phyloP scores from a whole-genome alignment of 73 alveolate species.

The Paramecium caudatum region DNA sequence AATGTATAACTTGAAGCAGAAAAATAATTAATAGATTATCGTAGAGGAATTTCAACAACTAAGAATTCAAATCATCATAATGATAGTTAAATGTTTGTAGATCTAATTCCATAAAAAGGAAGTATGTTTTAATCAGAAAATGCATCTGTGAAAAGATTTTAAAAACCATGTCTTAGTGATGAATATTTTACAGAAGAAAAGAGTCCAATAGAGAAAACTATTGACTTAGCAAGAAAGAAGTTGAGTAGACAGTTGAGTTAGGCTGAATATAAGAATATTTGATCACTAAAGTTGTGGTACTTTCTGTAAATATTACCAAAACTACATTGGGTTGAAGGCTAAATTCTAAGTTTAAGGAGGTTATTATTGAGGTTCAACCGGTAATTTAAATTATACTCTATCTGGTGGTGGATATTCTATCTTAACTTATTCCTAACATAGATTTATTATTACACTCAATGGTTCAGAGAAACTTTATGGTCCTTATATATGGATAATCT shows the following conservation, averaged over 20 bases:
- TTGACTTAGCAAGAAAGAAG: constrained; percentile 40
- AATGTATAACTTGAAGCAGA: constrained; percentile 35
- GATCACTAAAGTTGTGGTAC: constrained; percentile 26
- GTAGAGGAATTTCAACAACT: not conserved
- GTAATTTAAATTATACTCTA: not conserved
- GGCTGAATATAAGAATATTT: constrained; percentile 27
- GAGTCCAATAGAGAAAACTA: constrained; percentile 39
- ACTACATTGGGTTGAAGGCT: constrained; percentile 35
- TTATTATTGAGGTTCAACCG: not conserved
- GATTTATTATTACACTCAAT: not conserved
- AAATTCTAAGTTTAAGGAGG: constrained; percentile 18
- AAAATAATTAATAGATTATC: constrained; percentile 27
- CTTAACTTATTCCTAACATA: not conserved
- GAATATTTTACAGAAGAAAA: not conserved
- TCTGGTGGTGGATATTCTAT: not conserved
- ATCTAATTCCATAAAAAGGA: not conserved
- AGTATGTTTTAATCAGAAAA: not conserved
- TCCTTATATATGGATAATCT: constrained; percentile 48
- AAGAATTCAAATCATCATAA: not conserved
- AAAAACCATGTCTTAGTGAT: not conserved
- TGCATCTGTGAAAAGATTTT: not conserved
- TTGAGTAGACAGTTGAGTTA: constrained; percentile 55
- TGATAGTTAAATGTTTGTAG: not conserved
- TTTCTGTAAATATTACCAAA: constrained; percentile 20
- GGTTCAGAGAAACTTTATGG: not conserved